phyloP scores from a whole-genome alignment of 768 basidiomycete species.

The Agaricus bisporus region DNA sequence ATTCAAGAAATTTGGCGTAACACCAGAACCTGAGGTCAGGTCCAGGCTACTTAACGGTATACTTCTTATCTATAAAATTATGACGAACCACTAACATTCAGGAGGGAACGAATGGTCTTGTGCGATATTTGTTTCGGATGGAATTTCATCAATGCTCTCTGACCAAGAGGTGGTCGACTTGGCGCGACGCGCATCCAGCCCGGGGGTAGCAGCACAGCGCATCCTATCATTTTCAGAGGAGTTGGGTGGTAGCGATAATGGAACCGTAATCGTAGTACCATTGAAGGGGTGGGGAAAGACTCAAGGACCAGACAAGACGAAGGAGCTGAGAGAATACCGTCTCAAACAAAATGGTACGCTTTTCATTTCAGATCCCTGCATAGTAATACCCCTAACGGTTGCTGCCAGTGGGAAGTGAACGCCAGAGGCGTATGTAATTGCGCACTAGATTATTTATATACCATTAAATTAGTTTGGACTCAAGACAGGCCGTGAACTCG shows the following conservation, averaged over 20 bases:
- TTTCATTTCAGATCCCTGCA: background rate
- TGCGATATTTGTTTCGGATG: slow-evolving; percentile 88
- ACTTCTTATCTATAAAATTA: slow-evolving; percentile 7
- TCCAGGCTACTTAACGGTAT: slow-evolving; percentile 71
- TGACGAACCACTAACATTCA: background rate
- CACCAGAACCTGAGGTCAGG: slow-evolving; percentile 86
- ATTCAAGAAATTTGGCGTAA: slow-evolving; percentile 87
- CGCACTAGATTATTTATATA: background rate
- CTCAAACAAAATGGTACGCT: slow-evolving; percentile 53
- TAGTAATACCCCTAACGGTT: background rate
- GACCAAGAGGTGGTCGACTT: slow-evolving; percentile 95
- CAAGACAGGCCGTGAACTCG: background rate
- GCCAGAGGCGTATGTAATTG: slow-evolving; percentile 58
- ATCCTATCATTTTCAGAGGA: slow-evolving; percentile 88
- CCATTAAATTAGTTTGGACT: slow-evolving; percentile 1
- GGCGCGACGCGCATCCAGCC: slow-evolving; percentile 62
- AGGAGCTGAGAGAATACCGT: slow-evolving; percentile 78
- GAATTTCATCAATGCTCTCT: slow-evolving; percentile 84
- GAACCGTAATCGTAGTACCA: slow-evolving; percentile 86
- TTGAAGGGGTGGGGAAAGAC: slow-evolving; percentile 88
- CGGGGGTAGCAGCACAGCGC: slow-evolving; percentile 72
- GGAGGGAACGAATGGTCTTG: slow-evolving; percentile 82
- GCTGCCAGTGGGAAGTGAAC: slow-evolving; percentile 51
- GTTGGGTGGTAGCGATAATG: slow-evolving; percentile 84
- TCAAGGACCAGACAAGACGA: slow-evolving; percentile 74